Conservation (phyloP, 331 rosid genomes). For the Acacia pycnantha region DNA sequence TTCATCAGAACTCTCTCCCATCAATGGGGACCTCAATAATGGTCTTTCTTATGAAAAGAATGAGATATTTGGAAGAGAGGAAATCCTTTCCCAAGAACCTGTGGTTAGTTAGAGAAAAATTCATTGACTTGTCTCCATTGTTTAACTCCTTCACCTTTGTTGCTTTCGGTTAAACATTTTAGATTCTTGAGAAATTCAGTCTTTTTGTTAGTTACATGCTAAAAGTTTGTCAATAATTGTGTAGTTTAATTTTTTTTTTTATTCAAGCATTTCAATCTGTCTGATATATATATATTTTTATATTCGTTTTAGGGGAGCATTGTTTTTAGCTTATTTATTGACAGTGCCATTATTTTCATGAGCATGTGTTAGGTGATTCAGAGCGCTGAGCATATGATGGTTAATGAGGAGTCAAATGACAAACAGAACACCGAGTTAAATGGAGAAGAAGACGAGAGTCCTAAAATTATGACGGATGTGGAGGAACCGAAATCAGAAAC, state of each 20-base stretch:
- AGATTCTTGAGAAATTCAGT: constrained; percentile 23
- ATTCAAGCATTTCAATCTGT: neutral
- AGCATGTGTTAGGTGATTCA: constrained; percentile 33
- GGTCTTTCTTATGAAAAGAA: constrained; percentile 42
- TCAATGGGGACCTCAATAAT: constrained; percentile 52
- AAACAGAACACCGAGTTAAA: constrained; percentile 37
- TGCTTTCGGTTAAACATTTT: constrained; percentile 22
- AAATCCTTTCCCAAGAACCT: constrained; percentile 36
- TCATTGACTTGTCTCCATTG: constrained; percentile 21
- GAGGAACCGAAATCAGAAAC: constrained; percentile 28
- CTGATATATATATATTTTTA: neutral
- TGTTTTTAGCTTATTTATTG: neutral
- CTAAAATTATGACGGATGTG: constrained; percentile 14
- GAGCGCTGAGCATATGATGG: constrained; percentile 27
- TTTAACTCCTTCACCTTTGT: constrained; percentile 8
- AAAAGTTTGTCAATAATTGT: constrained; percentile 5
- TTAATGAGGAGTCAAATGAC: constrained; percentile 30
- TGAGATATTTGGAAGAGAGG: constrained; percentile 35
- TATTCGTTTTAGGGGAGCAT: constrained; percentile 5
- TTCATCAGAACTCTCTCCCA: constrained; percentile 63
- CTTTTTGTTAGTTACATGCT: constrained; percentile 16
- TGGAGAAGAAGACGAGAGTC: constrained; percentile 27
- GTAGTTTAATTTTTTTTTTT: constrained; percentile 20
- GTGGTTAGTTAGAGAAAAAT: constrained; percentile 65
- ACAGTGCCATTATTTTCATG: constrained; percentile 1